These are phyloP conservation scores for Monocercomonoides exilis DNA, from an alignment of 78 protist species.

Conservation along the genomic window DNA sequence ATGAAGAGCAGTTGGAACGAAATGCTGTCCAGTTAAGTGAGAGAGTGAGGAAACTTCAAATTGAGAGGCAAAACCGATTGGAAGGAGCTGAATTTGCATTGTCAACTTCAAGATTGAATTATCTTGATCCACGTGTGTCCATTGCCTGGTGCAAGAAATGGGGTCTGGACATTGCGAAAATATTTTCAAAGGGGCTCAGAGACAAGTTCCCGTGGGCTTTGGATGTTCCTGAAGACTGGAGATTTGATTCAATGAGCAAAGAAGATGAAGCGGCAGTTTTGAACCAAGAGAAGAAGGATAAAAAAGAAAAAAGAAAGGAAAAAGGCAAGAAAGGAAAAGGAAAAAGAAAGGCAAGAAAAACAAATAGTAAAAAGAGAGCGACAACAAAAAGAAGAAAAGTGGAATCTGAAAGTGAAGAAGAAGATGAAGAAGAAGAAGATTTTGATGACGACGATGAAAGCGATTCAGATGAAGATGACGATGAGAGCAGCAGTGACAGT, in stretches of 20 bases:
- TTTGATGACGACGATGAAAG: no score
- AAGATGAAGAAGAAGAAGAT: no score
- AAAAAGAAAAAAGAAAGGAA: no score
- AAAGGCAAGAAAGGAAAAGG: no score
- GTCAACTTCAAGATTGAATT: conserved; percentile 90
- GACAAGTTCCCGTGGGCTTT: conserved; percentile 51
- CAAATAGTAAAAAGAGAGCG: no score
- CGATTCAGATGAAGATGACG: no score
- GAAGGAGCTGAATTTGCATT: conserved; percentile 47
- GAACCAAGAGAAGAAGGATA: no score
- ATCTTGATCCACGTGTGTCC: conserved; percentile 94
- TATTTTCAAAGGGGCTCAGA: conserved; percentile 27
- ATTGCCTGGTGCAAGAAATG: conserved; percentile 87
- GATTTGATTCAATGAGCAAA: conserved; percentile 1
- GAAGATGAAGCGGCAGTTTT: no score
- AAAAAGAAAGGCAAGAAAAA: no score
- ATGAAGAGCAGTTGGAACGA: neutral
- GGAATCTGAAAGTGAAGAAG: no score
- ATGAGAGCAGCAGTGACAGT: no score
- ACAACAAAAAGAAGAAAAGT: no score
- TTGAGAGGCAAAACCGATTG: conserved; percentile 38
- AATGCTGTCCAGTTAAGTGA: neutral
- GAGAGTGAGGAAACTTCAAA: conserved; percentile 10
- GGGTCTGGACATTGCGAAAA: conserved; percentile 37
- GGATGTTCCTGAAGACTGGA: conserved; percentile 4